phyloP scores from a whole-genome alignment of 306 rosid species.

The Morella rubra region DNA sequence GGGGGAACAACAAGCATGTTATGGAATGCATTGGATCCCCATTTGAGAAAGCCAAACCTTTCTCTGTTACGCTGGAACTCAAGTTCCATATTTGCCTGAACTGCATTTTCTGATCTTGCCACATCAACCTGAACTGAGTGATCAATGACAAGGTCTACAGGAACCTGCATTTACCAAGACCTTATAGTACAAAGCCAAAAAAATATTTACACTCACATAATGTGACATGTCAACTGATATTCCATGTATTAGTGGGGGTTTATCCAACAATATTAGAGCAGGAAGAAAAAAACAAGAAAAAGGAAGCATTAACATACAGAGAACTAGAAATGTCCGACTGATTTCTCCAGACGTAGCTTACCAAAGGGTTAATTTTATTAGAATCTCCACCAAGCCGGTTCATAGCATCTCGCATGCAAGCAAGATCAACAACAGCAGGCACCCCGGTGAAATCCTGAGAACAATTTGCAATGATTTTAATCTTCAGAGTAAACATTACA shows the following conservation, averaged over 20 bases:
- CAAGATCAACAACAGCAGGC: conserved; percentile 98
- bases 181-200: not conserved
- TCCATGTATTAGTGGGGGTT: not conserved
- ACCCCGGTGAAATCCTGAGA: conserved; percentile 96
- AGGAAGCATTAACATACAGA: not conserved
- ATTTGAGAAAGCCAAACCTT: conserved; percentile 90
- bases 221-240: no score
- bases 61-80: conserved; percentile 84
- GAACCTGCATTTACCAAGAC: conserved; percentile 55
- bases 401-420: conserved; percentile 98
- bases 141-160: conserved; percentile 96
- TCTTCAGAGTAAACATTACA: not conserved
- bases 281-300: not conserved
- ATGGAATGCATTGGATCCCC: conserved; percentile 89
- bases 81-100: conserved; percentile 86
- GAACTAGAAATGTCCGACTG: not conserved
- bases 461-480: conserved; percentile 17
- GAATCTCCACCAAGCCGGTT: conserved; percentile 89
- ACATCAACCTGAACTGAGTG: conserved; percentile 98
- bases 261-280: not conserved
- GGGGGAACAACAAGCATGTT: conserved; percentile 98
- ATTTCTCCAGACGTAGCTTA: conserved; percentile 33
- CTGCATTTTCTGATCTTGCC: conserved; percentile 91
- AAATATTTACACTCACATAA: not conserved
- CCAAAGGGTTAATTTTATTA: conserved; percentile 92